Evolutionary conservation across 1,284 basidiomycete genomes (phyloP).

Genomic region (Anthracocystis panici-leucophaei): DNA sequence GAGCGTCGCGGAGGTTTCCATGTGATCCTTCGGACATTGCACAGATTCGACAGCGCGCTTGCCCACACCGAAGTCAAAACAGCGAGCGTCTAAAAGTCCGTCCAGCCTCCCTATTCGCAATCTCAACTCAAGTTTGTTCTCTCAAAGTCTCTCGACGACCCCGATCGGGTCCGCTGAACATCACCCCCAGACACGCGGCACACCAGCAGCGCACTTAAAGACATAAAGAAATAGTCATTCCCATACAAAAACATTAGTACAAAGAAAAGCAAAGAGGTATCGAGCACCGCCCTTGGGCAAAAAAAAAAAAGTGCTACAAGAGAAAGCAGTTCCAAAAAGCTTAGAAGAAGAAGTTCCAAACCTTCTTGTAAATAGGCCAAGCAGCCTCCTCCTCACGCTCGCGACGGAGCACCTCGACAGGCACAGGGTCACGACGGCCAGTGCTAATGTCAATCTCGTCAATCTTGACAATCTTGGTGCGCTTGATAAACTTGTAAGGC

Average conservation of each 20-base stretch:
- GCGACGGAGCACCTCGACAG: conserved; percentile 59
- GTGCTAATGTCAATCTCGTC: conserved; percentile 66
- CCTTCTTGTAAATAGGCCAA: conserved; percentile 50
- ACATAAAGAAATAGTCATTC: too few species aligned
- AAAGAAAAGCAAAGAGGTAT: conserved; percentile 14
- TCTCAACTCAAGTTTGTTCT: too few species aligned
- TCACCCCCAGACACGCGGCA: too few species aligned
- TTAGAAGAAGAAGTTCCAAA: conserved; percentile 61
- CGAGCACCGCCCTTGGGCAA: conserved; percentile 4
- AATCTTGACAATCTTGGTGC: conserved; percentile 48
- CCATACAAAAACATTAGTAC: not conserved
- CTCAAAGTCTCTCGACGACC: too few species aligned
- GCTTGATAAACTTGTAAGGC: conserved; percentile 53
- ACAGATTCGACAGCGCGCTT: too few species aligned
- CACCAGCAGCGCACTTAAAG: too few species aligned
- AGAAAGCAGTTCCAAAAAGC: not conserved
- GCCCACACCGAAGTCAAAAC: too few species aligned
- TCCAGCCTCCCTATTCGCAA: too few species aligned
- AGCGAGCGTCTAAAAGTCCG: too few species aligned
- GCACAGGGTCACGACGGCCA: conserved; percentile 60
- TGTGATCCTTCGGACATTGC: too few species aligned
- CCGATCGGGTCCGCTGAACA: too few species aligned
- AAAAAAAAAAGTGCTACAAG: not conserved
- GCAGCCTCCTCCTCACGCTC: conserved; percentile 62
- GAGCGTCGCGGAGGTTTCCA: too few species aligned